Evolutionary conservation across 78 protist genomes (phyloP), one percentile per base, ranked within the genome.

Genomic region (Cavenderia fasciculata): DNA sequence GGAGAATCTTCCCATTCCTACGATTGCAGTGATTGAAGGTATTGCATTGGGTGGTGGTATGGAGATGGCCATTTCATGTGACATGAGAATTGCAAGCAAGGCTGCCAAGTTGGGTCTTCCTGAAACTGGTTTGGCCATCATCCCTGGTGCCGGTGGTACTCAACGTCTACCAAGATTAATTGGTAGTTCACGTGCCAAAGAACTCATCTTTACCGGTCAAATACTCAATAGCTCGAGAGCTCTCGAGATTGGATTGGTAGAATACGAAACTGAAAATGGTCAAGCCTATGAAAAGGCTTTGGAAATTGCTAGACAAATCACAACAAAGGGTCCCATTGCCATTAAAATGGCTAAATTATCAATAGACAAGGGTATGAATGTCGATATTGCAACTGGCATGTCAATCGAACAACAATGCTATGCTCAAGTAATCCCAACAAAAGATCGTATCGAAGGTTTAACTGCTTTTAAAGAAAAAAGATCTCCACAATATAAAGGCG

Each of bases 81-180:
- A 96, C 69, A 38, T 95, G 34, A 82, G 97, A 40, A 85, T 94
- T 25, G 95, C 94, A 21, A 52, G 89, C 11, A 61, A n/a, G 34
- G 11, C 46, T 31, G 44, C 95, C 11, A 88, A 78, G 56, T 38
- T 97, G n/a, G 96, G 97, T n/a, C 41, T 97, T 14, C 96, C 95
- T 23, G 97, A 97, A 18, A 95, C 97, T 7, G 76, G 86, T 33
- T 87, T 97, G 16, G 99, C 98, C 36, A 94, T 97, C 25, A 92
- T 97, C 29, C 99, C 99, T 12, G 99, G 96, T 6, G 98, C 98
- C 2, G 99, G 98, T 36, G 99, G 99, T 51, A 97, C 99, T 41
- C 97, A 95, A 59, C 85, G 99, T 29, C 86, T 97, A 46, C 97
- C 99, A 44, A 56, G 96, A 27, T 68, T 86, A 19, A 65, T 97